Percentiles rank a stretch among this genome's conserved stretches.
Evolutionary conservation across 2,329 filamentous ascomycete species (phyloP).

Genomic region (Seiridium cupressi): DNA sequence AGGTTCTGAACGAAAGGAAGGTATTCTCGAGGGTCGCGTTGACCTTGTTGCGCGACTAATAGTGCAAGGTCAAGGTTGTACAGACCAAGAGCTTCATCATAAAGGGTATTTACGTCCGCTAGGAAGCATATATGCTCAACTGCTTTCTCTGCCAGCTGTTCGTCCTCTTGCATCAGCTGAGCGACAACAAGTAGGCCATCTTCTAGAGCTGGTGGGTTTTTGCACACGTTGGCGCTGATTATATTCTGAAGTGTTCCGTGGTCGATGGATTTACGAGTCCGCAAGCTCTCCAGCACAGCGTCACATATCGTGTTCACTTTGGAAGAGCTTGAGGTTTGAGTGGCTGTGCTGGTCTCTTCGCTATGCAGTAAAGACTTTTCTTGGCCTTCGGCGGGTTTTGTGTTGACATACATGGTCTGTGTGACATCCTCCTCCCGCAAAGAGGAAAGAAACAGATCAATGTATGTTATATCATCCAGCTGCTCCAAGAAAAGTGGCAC

Average conservation of each 20-base stretch:
- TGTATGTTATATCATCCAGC: constrained; percentile 74
- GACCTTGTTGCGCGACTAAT: constrained; percentile 90
- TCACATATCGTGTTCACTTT: constrained; percentile 92
- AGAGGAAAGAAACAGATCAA: constrained; percentile 89
- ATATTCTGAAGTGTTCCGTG: constrained; percentile 71
- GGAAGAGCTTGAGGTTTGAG: constrained; percentile 21
- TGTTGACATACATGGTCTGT: constrained; percentile 90
- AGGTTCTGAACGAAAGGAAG: constrained; percentile 89
- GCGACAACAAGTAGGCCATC: constrained; percentile 80
- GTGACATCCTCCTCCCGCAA: constrained; percentile 89
- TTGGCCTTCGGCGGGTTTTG: constrained; percentile 47
- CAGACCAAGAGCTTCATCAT: constrained; percentile 83
- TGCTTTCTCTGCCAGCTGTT: constrained; percentile 77
- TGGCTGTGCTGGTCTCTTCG: neutral
- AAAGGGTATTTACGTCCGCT: constrained; percentile 87
- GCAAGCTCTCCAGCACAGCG: constrained; percentile 70
- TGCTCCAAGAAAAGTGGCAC: constrained; percentile 80
- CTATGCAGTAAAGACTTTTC: constrained; percentile 13
- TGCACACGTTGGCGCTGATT: constrained; percentile 93
- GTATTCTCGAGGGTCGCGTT: constrained; percentile 93
- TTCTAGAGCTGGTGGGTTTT: constrained; percentile 84
- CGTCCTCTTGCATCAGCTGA: constrained; percentile 65
- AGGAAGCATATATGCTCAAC: constrained; percentile 98
- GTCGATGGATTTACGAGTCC: constrained; percentile 59
- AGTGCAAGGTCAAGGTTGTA: constrained; percentile 91